Base-by-base conservation (phyloP, 2,329 filamentous ascomycete genomes). In the Fusarium continuum region DNA sequence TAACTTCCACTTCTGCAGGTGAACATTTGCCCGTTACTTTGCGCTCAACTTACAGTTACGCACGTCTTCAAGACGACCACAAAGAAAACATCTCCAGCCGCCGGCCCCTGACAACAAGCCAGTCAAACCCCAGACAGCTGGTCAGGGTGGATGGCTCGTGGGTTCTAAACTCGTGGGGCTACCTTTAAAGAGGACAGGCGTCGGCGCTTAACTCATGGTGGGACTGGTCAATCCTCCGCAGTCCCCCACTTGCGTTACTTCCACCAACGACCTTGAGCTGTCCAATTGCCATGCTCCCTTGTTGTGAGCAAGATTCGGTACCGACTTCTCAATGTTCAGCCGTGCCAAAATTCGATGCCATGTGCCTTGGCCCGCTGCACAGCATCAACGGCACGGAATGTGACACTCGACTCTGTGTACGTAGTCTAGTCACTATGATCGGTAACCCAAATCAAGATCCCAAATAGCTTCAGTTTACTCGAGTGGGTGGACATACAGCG, bases 141-240 rank as follows among this genome's bases (percentile, higher is more conserved):
- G 39, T 46, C 58, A 68, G 68, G 68, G 67, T 69, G 68, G 67
- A 67, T 51, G 52, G 55, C 55, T 59, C 59, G 56, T 68, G 55
- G 59, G 48, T 47, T 61, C 65, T 59, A 67, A 74, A 71, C 70
- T 58, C 73, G 73, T 74, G 73, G 77, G 78, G 76, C 78, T 81
- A 81, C 81, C 82, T 78, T 75, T 74, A 76, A 76, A 75, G 72
- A 70, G 73, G 78, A 80, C 81, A 83, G 79, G 78, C 78, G 75
- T 80, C 79, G 81, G 84, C 84, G 84, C 83, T 86, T 86, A 86
- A 76, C 72, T 73, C 72, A 73, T 67, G 74, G 63, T 73, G 73
- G 77, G 69, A 65, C 60, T 62, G 62, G 50, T 29, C 55, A 64
- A 55, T 63, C 62, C 62, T 65, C 61, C 44, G 44, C 36, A 63